Evolutionary conservation across 805 yeast species (phyloP), one percentile per base, ranked within the genome.

Genomic region (Tetrapisispora pingtungensis): DNA sequence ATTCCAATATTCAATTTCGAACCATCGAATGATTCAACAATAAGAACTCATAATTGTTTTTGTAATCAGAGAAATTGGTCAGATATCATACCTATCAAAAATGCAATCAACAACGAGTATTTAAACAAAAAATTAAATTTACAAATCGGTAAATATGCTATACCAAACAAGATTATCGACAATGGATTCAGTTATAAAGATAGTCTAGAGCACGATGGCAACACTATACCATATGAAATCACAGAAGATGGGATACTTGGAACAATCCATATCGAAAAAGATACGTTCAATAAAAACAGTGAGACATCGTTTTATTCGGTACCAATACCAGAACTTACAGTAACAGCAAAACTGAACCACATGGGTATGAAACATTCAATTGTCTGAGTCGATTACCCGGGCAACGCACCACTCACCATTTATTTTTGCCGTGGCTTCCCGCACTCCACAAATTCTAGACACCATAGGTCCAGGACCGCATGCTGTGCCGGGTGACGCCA

Each of bases 1-100:
- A 77, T 87, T n/a, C 83, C 84, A 1, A 54, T 88, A 7, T 88
- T 89, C 62, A 55, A 65, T 3, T 57, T 61, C 20, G 84, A 85
- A 43, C 77, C 80, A 0, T 83, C 80, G 2, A 50, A 63, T 2
- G 3, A 65, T 82, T 20, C 14, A 3, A 46, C 59, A 54, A 13
- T 80, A 75, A 62, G 70, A 64, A 39, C 70, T 68, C 52, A 46
- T 18, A 40, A 47, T 33, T 53, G 57, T 12, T 79, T 81, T 53
- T 58, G 80, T 64, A 82, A 82, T 55, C 75, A 71, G 47, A 69
- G 94, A 58, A 84, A 84, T 62, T 84, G 83, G 79, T 70, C 81
- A 34, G 89, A 81, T 58, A 68, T 84, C 47, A 72, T 83, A 14
- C 74, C 84, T 10, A 58, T 73, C 37, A 58, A 64, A 44, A 74